Evolutionary conservation across 2,329 filamentous ascomycete species (phyloP).

Genomic region (Pseudophaeomoniella oleicola): DNA sequence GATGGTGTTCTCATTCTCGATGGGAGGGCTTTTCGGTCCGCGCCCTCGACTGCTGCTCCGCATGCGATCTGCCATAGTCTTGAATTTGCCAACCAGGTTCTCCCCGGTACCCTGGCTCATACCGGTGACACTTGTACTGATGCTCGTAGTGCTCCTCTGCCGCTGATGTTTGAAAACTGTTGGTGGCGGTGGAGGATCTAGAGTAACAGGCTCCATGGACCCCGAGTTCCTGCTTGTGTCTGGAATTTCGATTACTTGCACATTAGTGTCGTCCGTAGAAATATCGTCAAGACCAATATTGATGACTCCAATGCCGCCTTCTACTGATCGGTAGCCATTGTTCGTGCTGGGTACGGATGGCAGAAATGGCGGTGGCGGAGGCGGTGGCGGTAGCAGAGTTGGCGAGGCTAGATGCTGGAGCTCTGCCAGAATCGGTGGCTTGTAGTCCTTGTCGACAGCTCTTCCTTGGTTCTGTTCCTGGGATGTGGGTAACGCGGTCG

Average conservation of each 20-base stretch:
- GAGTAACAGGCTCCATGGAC: conserved; percentile 17
- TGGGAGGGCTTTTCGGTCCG: conserved; percentile 29
- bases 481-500: conserved; percentile 5
- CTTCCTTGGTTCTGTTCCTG: conserved; percentile 4
- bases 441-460: conserved; percentile 6
- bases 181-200: conserved; percentile 20
- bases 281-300: conserved; percentile 24
- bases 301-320: conserved; percentile 22
- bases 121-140: conserved; percentile 39
- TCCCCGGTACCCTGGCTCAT: conserved; percentile 30
- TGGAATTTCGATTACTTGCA: conserved; percentile 16
- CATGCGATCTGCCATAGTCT: conserved; percentile 44
- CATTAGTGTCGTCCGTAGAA: conserved; percentile 5
- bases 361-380: conserved; percentile 13
- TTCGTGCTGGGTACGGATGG: conserved; percentile 3
- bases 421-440: conserved; percentile 41
- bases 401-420: conserved; percentile 45
- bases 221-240: neutral
- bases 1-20: conserved; percentile 8
- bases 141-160: conserved; percentile 22
- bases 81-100: conserved; percentile 37
- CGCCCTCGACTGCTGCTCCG: conserved; percentile 41
- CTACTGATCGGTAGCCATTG: conserved; percentile 2
- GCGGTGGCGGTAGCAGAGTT: conserved; percentile 35
- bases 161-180: conserved; percentile 13